phyloP scores from a whole-genome alignment of 306 rosid genomes.

The Cicer arietinum region DNA sequence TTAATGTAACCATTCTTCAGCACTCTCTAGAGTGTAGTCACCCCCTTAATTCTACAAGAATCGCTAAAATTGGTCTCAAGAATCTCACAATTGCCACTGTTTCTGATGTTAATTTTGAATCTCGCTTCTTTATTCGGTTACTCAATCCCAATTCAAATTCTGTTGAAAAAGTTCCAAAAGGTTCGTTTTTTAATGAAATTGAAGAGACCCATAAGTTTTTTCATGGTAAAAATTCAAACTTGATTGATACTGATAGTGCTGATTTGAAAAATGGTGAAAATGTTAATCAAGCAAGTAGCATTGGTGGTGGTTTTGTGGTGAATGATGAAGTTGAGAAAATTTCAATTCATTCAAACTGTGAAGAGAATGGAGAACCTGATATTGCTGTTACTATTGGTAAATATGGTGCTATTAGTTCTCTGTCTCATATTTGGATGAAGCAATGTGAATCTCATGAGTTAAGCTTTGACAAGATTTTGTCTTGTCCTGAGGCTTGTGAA shows the following conservation, averaged over 20 bases:
- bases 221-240: slow-evolving; percentile 36
- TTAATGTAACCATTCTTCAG: slow-evolving; percentile 74
- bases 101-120: slow-evolving; percentile 68
- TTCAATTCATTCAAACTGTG: slow-evolving; percentile 23
- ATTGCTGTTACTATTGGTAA: slow-evolving; percentile 60
- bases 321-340: slow-evolving; percentile 38
- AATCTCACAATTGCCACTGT: slow-evolving; percentile 67
- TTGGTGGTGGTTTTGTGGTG: slow-evolving; percentile 5
- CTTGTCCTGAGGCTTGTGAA: slow-evolving; percentile 56
- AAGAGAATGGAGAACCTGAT: slow-evolving; percentile 39
- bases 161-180: slow-evolving; percentile 13
- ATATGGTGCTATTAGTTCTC: slow-evolving; percentile 58
- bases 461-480: slow-evolving; percentile 50
- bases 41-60: slow-evolving; percentile 85
- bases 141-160: slow-evolving; percentile 32
- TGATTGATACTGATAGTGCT: slow-evolving; percentile 35
- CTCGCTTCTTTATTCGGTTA: slow-evolving; percentile 59
- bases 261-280: slow-evolving; percentile 19
- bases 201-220: slow-evolving; percentile 40
- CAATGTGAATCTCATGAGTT: slow-evolving; percentile 32
- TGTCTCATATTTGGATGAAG: slow-evolving; percentile 66
- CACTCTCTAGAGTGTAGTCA: slow-evolving; percentile 77
- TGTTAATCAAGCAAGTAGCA: neutral
- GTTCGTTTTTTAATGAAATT: slow-evolving; percentile 34
- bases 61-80: slow-evolving; percentile 73